A percentile compares a stretch with the other conserved stretches of the same genome.
These are phyloP conservation scores for Tulasnella sp. DNA, from an alignment of 768 basidiomycete species.

Conservation along the genomic window DNA sequence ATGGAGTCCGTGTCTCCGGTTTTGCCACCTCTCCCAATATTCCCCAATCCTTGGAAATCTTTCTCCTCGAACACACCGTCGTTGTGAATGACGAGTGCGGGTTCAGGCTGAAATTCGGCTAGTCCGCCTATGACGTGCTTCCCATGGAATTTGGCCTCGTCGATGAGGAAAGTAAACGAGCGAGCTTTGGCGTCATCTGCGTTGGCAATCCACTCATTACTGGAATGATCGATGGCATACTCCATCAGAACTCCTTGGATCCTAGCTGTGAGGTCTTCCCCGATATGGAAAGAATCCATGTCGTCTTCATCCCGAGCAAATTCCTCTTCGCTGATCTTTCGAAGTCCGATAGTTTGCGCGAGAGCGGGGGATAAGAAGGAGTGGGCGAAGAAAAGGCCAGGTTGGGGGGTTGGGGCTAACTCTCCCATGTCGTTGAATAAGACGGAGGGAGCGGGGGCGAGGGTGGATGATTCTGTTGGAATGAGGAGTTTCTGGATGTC, in stretches of 20 bases:
- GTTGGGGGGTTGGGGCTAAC: not conserved
- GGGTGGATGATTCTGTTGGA: not conserved
- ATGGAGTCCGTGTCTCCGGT: constrained; percentile 47
- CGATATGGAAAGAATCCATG: constrained; percentile 50
- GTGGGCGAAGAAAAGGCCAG: constrained; percentile 14
- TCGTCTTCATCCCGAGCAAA: constrained; percentile 37
- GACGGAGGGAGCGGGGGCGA: not conserved
- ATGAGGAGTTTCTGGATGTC: not conserved
- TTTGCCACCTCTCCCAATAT: constrained; percentile 55
- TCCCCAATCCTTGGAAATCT: constrained; percentile 55
- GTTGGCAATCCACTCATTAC: constrained; percentile 59
- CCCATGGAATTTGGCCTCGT: constrained; percentile 40
- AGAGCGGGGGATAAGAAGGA: constrained; percentile 12
- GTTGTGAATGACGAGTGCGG: constrained; percentile 54
- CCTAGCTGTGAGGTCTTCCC: constrained; percentile 50
- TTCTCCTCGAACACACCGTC: constrained; percentile 48
- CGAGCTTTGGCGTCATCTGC: constrained; percentile 56
- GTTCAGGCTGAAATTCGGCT: constrained; percentile 45
- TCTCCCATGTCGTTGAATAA: constrained; percentile 20
- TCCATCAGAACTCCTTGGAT: constrained; percentile 51
- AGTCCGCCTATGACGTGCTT: constrained; percentile 46
- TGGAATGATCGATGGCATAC: constrained; percentile 51
- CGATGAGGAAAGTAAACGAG: constrained; percentile 50
- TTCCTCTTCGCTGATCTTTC: constrained; percentile 36
- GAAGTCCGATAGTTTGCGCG: constrained; percentile 37